Base-by-base conservation (phyloP, 495 filamentous ascomycete species). In the Penicillium silybi region DNA sequence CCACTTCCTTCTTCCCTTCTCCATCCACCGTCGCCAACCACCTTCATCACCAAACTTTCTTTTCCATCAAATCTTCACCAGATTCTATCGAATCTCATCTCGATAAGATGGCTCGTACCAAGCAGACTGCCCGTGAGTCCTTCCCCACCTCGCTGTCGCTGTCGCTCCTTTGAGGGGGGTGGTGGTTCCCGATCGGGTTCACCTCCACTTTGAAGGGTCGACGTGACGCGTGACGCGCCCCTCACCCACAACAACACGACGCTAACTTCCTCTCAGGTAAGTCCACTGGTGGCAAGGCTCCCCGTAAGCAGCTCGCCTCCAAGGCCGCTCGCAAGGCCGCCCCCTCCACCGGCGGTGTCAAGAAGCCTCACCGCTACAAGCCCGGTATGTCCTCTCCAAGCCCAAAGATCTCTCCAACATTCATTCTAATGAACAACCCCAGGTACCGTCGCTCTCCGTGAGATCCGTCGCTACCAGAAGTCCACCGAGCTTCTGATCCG, bases 391-490 rank as follows among this genome's bases (percentile, higher is more conserved):
- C 54, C 35, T 20, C 19, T 11, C 20, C 9, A 37, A 16, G 20
- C 40, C n/a, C 11, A n/a, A 38, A n/a, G 25, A 48, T 41, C 16
- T 41, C 46, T 25, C 40, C 44, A 48, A 34, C 43, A 53, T 44
- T 20, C 13, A 13, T 58, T 29, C 71, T 81, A 70, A 77, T 55
- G 56, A 34, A 23, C 22, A 51, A 60, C 23, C 3, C 3, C n/a
- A 84, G 84, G 85, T 82, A 99, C 93, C 81, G 93, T 99, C 87
- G 93, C 93, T 92, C 93, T 99, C 66, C 93, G 93, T 92, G 93
- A 99, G 83, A 99, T 99, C 74, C 95, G 93, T 92, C 93, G 93
- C 71, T 99, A 99, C 86, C 93, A 99, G 85, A 99, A 99, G 85
- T 96, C 91, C 63, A 99, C 93, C 67, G 93, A 99, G 89, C 92